A percentile compares a stretch with the other conserved stretches of the same genome.
Evolutionary conservation across 371 early-diverging fungal species (phyloP).

Genomic region (Mucor piriformis): DNA sequence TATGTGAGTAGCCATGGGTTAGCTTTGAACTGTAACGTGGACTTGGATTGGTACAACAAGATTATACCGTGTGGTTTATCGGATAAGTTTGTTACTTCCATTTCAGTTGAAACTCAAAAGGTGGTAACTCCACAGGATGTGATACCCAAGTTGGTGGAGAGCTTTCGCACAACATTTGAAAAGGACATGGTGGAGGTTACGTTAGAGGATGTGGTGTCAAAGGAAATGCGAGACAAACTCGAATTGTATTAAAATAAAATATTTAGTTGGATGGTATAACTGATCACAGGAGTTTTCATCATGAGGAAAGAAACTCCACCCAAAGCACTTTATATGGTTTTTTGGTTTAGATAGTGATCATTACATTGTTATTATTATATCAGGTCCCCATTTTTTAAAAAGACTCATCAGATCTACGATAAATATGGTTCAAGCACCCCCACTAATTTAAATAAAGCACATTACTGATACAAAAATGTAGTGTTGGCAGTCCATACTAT

Average conservation of each 20-base stretch:
- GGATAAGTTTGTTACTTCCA: conserved; percentile 79
- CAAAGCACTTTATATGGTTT: too few species aligned
- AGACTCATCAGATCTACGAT: too few species aligned
- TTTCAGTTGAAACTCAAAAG: conserved; percentile 52
- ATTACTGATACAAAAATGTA: too few species aligned
- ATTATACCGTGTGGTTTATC: conserved; percentile 92
- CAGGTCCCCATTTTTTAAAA: too few species aligned
- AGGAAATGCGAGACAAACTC: background rate
- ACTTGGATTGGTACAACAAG: conserved; percentile 82
- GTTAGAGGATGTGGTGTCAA: conserved; percentile 8
- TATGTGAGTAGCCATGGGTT: conserved; percentile 95
- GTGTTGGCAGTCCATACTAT: too few species aligned
- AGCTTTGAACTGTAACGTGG: conserved; percentile 90
- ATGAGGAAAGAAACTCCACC: too few species aligned
- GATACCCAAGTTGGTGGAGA: conserved; percentile 28
- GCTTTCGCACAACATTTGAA: conserved; percentile 34
- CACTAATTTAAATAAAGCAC: too few species aligned
- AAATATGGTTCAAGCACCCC: too few species aligned
- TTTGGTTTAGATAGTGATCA: too few species aligned
- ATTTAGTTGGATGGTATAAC: too few species aligned
- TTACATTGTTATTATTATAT: too few species aligned
- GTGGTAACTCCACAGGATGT: conserved; percentile 21
- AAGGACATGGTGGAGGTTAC: conserved; percentile 28
- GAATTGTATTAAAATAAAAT: background rate
- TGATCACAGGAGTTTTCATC: too few species aligned